These are phyloP conservation scores for Leccinum truebloodii DNA, from an alignment of 768 basidiomycete species.

Conservation along the genomic window DNA sequence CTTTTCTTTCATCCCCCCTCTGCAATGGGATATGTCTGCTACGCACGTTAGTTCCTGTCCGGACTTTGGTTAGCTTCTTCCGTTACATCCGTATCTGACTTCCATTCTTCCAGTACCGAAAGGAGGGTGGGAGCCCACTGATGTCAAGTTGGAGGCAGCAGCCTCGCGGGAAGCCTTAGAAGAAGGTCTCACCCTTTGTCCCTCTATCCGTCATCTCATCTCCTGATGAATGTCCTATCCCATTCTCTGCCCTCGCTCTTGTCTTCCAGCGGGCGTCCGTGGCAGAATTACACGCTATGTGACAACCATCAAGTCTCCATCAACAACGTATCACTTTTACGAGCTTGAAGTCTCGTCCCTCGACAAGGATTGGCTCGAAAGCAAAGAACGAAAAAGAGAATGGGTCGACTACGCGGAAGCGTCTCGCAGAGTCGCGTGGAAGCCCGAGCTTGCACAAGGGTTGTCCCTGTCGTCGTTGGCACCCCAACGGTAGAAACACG, in stretches of 20 bases:
- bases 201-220: slow-evolving; percentile 70
- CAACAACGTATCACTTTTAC: slow-evolving; percentile 87
- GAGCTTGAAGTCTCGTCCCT: slow-evolving; percentile 80
- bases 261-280: slow-evolving; percentile 74
- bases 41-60: slow-evolving; percentile 2
- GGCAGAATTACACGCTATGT: slow-evolving; percentile 86
- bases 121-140: slow-evolving; percentile 86
- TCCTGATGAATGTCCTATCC: slow-evolving; percentile 62
- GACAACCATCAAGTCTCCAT: slow-evolving; percentile 75
- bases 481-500: slow-evolving; percentile 44
- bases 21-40: slow-evolving; percentile 2
- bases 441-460: slow-evolving; percentile 79
- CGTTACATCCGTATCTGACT: slow-evolving; percentile 9
- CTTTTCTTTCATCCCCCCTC: not conserved
- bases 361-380: slow-evolving; percentile 81
- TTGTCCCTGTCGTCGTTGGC: slow-evolving; percentile 72
- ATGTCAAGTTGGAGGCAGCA: slow-evolving; percentile 81
- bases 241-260: slow-evolving; percentile 35
- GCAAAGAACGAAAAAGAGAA: slow-evolving; percentile 76
- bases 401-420: slow-evolving; percentile 91
- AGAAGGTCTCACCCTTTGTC: slow-evolving; percentile 92
- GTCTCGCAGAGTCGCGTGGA: slow-evolving; percentile 73
- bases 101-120: slow-evolving; percentile 67
- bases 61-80: not conserved
- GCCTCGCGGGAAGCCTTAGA: slow-evolving; percentile 91